Base-by-base conservation (phyloP, 768 basidiomycete species). In the Suillus subalutaceus region DNA sequence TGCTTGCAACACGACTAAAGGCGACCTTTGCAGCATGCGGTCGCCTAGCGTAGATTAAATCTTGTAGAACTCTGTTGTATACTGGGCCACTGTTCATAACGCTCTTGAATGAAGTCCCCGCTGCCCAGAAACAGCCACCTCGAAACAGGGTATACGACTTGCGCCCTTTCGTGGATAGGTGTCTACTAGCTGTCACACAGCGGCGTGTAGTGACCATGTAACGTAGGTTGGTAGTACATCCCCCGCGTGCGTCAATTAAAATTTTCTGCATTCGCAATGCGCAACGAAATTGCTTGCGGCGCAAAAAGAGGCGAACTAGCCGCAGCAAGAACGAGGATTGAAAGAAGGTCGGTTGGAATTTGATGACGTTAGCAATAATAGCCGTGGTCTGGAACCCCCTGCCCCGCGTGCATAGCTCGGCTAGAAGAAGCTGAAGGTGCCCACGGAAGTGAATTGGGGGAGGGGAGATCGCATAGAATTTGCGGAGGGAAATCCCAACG, bases 351-450 rank as follows among this genome's bases (percentile, higher is more conserved):
- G 82, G 79, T 2, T 71, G 73, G 15, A 66, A 73, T 12, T 63
- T 61, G 53, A 79, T 69, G 40, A 89, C 74, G 56, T 72, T 73
- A 65, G 81, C 74, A 50, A 88, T 74, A 32, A 87, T 68, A 50
- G 75, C 67, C 1, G 84, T 68, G 10, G 83, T 78, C 26, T 74
- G 71, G 0, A 71, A 67, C 10, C 82, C 74, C 53, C 82, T 78
- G 13, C 74, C 78, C 4, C 80, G 78, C 64, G 20, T 82, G 72
- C 75, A 84, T 70, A 63, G 82, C 72, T 37, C 71, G 71, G 64
- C 59, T 59, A 87, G 74, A 35, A 85, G 78, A 61, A 80, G 83
- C 13, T 84, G 81, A 41, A 88, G 71, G n/a, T 72, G 67, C 40
- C 73, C 70, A 59, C 81, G 82, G 68, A 82, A 81, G 63, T 83